Evolutionary conservation across 192 early-diverging fungal genomes (phyloP).

Genomic region (Bifiguratus adelaidae): DNA sequence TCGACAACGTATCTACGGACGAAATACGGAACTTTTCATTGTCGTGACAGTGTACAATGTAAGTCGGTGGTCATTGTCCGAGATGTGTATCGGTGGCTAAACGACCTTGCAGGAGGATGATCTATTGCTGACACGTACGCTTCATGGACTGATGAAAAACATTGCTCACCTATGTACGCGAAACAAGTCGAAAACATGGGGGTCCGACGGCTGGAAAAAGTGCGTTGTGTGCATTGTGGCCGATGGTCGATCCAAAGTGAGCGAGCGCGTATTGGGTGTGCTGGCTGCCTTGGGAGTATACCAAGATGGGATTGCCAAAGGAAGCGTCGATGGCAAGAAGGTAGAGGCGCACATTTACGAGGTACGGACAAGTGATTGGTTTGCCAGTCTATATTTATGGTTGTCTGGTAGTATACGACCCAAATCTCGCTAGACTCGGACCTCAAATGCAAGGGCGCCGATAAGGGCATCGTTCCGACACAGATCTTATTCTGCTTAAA

Average conservation of each 20-base stretch:
- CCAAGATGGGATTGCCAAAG: conserved; percentile 59
- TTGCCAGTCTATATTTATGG: background rate
- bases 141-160: conserved; percentile 86
- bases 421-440: conserved; percentile 58
- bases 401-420: conserved; percentile 58
- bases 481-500: conserved; percentile 92
- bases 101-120: conserved; percentile 75
- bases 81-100: background rate
- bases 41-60: conserved; percentile 79
- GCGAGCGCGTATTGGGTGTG: conserved; percentile 60
- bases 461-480: conserved; percentile 70
- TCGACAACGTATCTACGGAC: conserved; percentile 39
- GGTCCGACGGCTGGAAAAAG: conserved; percentile 80
- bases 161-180: conserved; percentile 81
- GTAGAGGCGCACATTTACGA: conserved; percentile 84
- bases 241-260: conserved; percentile 75
- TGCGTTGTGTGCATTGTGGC: conserved; percentile 86
- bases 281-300: conserved; percentile 76
- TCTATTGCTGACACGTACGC: conserved; percentile 78
- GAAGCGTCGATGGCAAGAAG: conserved; percentile 53
- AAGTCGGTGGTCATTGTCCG: conserved; percentile 6
- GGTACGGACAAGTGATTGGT: conserved; percentile 3
- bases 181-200: conserved; percentile 64
- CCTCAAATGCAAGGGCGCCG: conserved; percentile 46
- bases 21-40: conserved; percentile 69